Evolutionary conservation across 495 filamentous ascomycete genomes (phyloP).

Genomic region (Hypoxylon rickii): DNA sequence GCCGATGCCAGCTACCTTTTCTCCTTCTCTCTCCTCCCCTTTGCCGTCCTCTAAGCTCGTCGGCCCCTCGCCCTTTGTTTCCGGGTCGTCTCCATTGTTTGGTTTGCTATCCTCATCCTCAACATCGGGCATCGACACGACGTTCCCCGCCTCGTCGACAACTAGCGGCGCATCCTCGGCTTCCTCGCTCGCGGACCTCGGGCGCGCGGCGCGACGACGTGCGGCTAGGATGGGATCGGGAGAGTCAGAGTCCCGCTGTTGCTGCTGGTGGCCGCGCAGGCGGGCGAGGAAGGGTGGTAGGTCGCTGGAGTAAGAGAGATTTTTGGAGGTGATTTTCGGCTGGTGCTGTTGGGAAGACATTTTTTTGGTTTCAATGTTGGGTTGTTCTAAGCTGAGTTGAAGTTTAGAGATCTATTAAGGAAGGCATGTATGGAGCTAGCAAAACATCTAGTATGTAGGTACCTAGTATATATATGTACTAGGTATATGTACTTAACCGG

Average conservation of each 20-base stretch:
- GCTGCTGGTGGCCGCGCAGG: conserved; percentile 49
- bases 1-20: conserved; percentile 46
- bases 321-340: conserved; percentile 57
- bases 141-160: conserved; percentile 51
- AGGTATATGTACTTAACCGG: no score
- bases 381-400: no score
- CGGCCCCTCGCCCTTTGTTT: background rate
- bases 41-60: background rate
- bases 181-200: conserved; percentile 50
- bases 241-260: conserved; percentile 29
- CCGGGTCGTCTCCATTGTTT: no score
- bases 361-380: no score
- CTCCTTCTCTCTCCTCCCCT: conserved; percentile 32
- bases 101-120: conserved; percentile 7
- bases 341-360: conserved; percentile 38
- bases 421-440: no score
- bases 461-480: no score
- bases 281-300: conserved; percentile 61
- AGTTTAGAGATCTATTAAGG: no score
- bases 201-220: conserved; percentile 43
- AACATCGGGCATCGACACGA: conserved; percentile 32
- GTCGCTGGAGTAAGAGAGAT: conserved; percentile 53
- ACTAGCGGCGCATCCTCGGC: conserved; percentile 55
- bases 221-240: conserved; percentile 52
- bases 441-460: no score